Evolutionary conservation across 164 flowering plant genomes (phyloP), one percentile per base, ranked within the genome.

Genomic region (Vitis rotundifolia): DNA sequence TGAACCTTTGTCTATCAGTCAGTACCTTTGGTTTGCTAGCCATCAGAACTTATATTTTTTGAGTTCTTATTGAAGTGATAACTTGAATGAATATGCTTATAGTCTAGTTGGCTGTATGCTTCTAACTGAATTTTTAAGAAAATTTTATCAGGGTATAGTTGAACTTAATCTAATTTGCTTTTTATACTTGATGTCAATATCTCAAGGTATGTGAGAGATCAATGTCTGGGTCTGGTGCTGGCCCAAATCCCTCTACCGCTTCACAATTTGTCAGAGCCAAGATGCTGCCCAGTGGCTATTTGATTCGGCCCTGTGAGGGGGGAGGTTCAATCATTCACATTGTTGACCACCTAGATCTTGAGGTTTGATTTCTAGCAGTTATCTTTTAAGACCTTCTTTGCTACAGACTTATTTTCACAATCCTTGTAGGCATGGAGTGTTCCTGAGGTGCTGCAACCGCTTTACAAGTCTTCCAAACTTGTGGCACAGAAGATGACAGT

Each of bases 321-420:
- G 97, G 98, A 70, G 98, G 98, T 28, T 92, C 97, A 53, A 88
- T 89, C 61, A 86, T 94, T 53, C 97, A 94, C 75, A 89, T 94
- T 54, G 98, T 92, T 59, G 98, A 94, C 73, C 98, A 92, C 83
- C 81, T 94, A 19, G 86, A 92, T 85, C 91, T 88, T 56, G 89
- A 91, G 97, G 98, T 94, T 64, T 63, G 74, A 15, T 37, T 54
- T 65, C 49, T 55, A 49, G 8, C 5, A 22, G 11, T 44, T 61
- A 1, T 6, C 22, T 54, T 19, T 10, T 3, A 22, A 1, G 5
- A 10, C 54, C 9, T 52, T 62, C 59, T 28, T 54, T 26, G 28
- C 59, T 60, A 13, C 55, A 3, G 18, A 53, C 64, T 73, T 59
- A 59, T 44, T 49, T 22, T 52, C 29, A 71, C 14, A 6, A 1